phyloP scores from a whole-genome alignment of 2,329 filamentous ascomycete species.

The Orbilia javanica region DNA sequence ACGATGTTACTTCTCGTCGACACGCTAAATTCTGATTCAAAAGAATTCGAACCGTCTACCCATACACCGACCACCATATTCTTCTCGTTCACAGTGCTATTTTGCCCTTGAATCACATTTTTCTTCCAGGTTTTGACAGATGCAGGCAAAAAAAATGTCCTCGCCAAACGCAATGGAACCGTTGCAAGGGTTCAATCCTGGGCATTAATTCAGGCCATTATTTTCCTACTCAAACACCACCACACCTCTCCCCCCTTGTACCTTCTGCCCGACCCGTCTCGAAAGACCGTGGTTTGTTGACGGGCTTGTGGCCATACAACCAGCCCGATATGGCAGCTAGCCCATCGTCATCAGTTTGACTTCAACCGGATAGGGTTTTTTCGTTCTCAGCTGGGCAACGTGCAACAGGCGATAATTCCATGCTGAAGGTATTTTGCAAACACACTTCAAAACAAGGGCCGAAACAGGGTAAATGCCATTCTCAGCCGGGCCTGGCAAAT shows the following conservation, averaged over 20 bases:
- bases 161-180: constrained; percentile 44
- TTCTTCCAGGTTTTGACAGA: constrained; percentile 17
- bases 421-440: background rate
- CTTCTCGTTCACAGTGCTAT: constrained; percentile 1
- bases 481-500: background rate
- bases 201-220: background rate
- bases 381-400: background rate
- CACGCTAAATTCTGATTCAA: constrained; percentile 7
- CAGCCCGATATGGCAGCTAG: constrained; percentile 5
- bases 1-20: constrained; percentile 33
- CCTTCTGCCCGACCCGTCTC: constrained; percentile 5
- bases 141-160: constrained; percentile 43
- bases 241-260: background rate
- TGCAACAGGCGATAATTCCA: background rate
- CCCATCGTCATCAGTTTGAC: background rate
- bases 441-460: background rate
- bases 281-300: constrained; percentile 2
- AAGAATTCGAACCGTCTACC: background rate
- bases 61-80: constrained; percentile 9
- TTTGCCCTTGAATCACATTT: background rate
- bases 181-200: constrained; percentile 42
- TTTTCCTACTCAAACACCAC: background rate
- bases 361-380: background rate
- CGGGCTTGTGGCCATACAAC: background rate
- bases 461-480: background rate